Conservation (phyloP, 164 flowering plant genomes). For the Liriodendron chinense region DNA sequence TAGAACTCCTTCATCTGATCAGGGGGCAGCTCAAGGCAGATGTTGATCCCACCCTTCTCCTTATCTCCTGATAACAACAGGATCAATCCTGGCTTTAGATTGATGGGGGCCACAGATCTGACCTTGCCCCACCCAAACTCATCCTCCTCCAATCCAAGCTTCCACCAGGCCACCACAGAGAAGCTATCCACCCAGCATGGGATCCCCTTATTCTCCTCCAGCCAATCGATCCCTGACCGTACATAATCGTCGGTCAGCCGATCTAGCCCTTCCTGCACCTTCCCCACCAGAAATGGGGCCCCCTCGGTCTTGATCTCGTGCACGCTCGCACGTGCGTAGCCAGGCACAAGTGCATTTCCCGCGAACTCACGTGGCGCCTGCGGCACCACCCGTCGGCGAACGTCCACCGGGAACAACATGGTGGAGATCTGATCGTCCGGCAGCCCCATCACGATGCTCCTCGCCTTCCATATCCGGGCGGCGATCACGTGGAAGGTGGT, state of each 20-base stretch:
- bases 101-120: conserved; percentile 13
- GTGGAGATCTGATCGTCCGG: conserved; percentile 19
- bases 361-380: conserved; percentile 21
- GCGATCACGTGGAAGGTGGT: conserved; percentile 15
- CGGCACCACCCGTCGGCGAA: conserved; percentile 20
- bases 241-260: conserved; percentile 30
- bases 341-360: conserved; percentile 31
- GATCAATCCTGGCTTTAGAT: conserved; percentile 21
- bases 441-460: conserved; percentile 8
- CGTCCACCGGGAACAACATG: conserved; percentile 30
- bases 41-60: conserved; percentile 22
- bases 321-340: conserved; percentile 23
- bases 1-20: conserved; percentile 19
- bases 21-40: conserved; percentile 20
- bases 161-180: conserved; percentile 34
- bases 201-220: conserved; percentile 23
- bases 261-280: conserved; percentile 30
- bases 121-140: conserved; percentile 27
- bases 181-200: conserved; percentile 27
- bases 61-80: conserved; percentile 19
- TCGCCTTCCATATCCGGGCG: conserved; percentile 18
- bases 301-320: conserved; percentile 18
- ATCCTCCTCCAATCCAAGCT: conserved; percentile 22
- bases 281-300: conserved; percentile 9
- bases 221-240: conserved; percentile 29